Conservation (phyloP, 345 rosid species). For the Microthlaspi erraticum region DNA sequence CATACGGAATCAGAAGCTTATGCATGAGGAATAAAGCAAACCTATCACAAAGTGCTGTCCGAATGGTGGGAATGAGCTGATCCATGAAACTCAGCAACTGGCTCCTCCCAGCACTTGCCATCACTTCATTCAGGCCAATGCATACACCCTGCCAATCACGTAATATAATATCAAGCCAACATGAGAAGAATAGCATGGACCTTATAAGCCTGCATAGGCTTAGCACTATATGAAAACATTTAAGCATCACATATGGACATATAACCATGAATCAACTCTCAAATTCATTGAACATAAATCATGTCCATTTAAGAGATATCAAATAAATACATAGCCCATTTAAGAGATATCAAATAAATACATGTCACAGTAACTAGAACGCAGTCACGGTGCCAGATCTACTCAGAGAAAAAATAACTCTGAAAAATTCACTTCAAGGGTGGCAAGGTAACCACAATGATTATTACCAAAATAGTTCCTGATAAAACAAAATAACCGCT, state of each 20-base stretch:
- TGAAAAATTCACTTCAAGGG: slow-evolving; percentile 3
- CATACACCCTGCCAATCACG: slow-evolving; percentile 81
- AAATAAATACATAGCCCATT: neutral
- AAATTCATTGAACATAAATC: slow-evolving; percentile 16
- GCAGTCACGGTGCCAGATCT: neutral
- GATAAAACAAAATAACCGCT: neutral
- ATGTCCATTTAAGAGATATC: slow-evolving; percentile 8
- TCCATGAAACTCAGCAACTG: slow-evolving; percentile 95
- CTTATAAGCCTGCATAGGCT: slow-evolving; percentile 27
- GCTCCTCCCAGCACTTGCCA: slow-evolving; percentile 96
- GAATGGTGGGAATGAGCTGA: slow-evolving; percentile 88
- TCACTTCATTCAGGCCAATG: slow-evolving; percentile 97
- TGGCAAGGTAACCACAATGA: slow-evolving; percentile 7
- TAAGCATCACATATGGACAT: slow-evolving; percentile 21
- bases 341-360: neutral
- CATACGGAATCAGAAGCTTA: slow-evolving; percentile 21
- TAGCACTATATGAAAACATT: slow-evolving; percentile 12
- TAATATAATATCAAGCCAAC: slow-evolving; percentile 12
- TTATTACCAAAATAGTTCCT: slow-evolving; percentile 3
- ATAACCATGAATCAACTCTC: slow-evolving; percentile 19
- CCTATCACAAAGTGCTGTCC: slow-evolving; percentile 98
- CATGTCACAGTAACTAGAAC: slow-evolving; percentile 9
- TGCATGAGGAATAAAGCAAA: slow-evolving; percentile 38
- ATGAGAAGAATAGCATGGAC: slow-evolving; percentile 2
- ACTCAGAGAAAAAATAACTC: slow-evolving; percentile 13